Conservation (phyloP, 139 green algal species). For the Volvox reticuliferus region DNA sequence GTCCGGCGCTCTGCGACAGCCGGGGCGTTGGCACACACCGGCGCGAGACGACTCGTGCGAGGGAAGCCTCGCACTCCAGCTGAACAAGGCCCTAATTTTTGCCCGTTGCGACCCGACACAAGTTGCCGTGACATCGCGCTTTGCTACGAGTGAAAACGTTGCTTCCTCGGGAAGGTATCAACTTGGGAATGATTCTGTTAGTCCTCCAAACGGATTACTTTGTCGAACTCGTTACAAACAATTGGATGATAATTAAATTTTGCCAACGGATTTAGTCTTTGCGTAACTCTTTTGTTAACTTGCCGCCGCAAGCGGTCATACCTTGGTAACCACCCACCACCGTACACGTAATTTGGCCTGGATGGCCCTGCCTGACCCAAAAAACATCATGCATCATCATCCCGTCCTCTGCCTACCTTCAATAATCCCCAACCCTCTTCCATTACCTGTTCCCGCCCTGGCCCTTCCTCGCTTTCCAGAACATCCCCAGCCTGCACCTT, state of each 20-base stretch:
- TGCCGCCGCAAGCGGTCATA: too few species aligned
- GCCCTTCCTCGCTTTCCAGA: background rate
- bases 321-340: too few species aligned
- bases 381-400: too few species aligned
- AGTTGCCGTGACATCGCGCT: conserved; percentile 6
- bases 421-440: background rate
- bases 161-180: background rate
- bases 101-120: background rate
- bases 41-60: conserved; percentile 3
- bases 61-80: background rate
- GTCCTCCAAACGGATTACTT: too few species aligned
- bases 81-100: background rate
- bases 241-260: too few species aligned
- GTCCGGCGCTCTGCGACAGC: conserved; percentile 35
- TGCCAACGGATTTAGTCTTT: too few species aligned
- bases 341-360: too few species aligned
- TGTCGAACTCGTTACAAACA: too few species aligned
- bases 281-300: too few species aligned
- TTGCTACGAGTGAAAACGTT: background rate
- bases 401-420: background rate
- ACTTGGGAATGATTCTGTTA: background rate
- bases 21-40: conserved; percentile 50
- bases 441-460: background rate
- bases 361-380: too few species aligned
- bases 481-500: background rate